These are phyloP conservation scores for Xylaria sp. DNA, from an alignment of 2,329 filamentous ascomycete genomes.

Conservation along the genomic window DNA sequence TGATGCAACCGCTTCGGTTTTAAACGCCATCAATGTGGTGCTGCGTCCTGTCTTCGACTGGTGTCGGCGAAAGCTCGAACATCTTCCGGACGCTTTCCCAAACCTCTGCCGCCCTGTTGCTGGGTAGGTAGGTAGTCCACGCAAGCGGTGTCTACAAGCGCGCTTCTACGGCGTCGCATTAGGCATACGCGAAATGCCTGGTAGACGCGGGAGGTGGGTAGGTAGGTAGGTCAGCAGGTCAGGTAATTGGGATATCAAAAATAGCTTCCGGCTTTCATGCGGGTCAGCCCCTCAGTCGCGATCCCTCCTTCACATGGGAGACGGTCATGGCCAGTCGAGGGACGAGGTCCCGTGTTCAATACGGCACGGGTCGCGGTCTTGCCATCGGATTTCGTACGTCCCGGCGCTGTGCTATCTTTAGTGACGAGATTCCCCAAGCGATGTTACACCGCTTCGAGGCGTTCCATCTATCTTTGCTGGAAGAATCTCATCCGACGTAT, in stretches of 20 bases:
- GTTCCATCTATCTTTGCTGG: background rate
- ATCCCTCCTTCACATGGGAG: background rate
- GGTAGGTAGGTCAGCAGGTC: background rate
- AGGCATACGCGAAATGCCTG: background rate
- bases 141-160: background rate
- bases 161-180: background rate
- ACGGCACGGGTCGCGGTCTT: background rate
- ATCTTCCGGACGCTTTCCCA: background rate
- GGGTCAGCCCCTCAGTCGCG: background rate
- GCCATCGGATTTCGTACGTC: conserved; percentile 9
- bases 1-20: conserved; percentile 13
- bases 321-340: background rate
- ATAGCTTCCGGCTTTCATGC: background rate
- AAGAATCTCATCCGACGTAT: background rate
- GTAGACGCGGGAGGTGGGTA: background rate
- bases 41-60: background rate
- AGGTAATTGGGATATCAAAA: too few species aligned
- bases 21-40: background rate
- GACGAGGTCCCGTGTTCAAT: conserved; percentile 1
- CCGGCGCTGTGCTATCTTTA: conserved; percentile 17
- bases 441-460: conserved; percentile 5
- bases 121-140: background rate
- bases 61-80: background rate
- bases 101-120: background rate
- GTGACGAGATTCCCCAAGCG: background rate